Conservation (phyloP, 2,329 filamentous ascomycete genomes). For the Aureobasidium zeae region DNA sequence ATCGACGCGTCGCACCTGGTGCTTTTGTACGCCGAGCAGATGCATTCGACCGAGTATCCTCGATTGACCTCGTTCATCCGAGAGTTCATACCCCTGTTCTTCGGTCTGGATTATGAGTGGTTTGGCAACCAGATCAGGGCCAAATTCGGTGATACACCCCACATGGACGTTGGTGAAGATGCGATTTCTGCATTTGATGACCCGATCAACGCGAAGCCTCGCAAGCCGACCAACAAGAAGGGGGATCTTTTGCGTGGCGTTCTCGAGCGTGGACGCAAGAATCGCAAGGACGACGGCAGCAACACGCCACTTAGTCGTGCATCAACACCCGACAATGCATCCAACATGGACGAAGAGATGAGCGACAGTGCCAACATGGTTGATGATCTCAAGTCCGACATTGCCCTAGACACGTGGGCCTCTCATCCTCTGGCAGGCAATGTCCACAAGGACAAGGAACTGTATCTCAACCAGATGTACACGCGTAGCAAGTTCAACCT, state of each 20-base stretch:
- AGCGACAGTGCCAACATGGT: slow-evolving; percentile 31
- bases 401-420: slow-evolving; percentile 55
- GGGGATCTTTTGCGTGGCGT: slow-evolving; percentile 74
- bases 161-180: slow-evolving; percentile 71
- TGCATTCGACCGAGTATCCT: slow-evolving; percentile 35
- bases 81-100: slow-evolving; percentile 43
- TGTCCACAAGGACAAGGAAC: slow-evolving; percentile 51
- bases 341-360: slow-evolving; percentile 68
- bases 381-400: slow-evolving; percentile 23
- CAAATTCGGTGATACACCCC: slow-evolving; percentile 34
- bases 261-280: slow-evolving; percentile 64
- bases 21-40: slow-evolving; percentile 36
- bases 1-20: slow-evolving; percentile 39
- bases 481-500: slow-evolving; percentile 74
- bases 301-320: slow-evolving; percentile 73
- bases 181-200: slow-evolving; percentile 55
- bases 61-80: slow-evolving; percentile 39
- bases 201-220: slow-evolving; percentile 58
- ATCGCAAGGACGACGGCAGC: slow-evolving; percentile 65
- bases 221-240: slow-evolving; percentile 59
- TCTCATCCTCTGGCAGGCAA: slow-evolving; percentile 48
- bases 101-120: slow-evolving; percentile 41
- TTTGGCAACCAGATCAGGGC: slow-evolving; percentile 58
- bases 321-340: slow-evolving; percentile 76
- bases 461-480: slow-evolving; percentile 72